Evolutionary conservation across 768 basidiomycete species (phyloP).

Genomic region (Tylopilus sp.): DNA sequence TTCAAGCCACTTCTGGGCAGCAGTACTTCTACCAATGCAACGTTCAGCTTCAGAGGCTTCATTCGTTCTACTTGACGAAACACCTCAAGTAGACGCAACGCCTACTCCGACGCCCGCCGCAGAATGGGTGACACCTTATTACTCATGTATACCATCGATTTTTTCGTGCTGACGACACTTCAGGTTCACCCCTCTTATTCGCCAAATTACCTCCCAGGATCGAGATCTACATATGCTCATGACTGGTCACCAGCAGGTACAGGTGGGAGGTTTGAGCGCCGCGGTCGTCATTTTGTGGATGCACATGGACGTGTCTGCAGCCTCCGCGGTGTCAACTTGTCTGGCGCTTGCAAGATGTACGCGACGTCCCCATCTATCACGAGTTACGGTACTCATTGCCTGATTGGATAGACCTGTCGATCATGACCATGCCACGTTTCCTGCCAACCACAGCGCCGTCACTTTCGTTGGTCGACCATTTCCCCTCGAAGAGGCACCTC

Average conservation of each 20-base stretch:
- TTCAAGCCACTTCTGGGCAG: not conserved
- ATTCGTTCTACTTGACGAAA: constrained; percentile 44
- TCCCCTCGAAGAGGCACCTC: constrained; percentile 82
- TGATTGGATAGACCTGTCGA: constrained; percentile 54
- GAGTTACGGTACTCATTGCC: constrained; percentile 20
- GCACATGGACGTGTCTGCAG: constrained; percentile 73
- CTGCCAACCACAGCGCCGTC: constrained; percentile 56
- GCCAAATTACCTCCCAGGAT: constrained; percentile 45
- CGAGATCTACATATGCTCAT: constrained; percentile 56
- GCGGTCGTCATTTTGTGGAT: constrained; percentile 84
- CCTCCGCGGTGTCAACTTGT: constrained; percentile 82
- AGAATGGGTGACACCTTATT: constrained; percentile 3
- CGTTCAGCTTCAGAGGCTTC: constrained; percentile 41
- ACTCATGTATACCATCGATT: not conserved
- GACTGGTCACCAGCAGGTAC: constrained; percentile 64
- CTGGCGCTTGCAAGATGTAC: constrained; percentile 80
- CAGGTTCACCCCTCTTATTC: constrained; percentile 47
- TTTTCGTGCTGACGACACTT: not conserved
- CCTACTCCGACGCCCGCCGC: not conserved
- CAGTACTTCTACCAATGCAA: constrained; percentile 15
- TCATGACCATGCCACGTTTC: constrained; percentile 66
- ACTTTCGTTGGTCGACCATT: constrained; percentile 93
- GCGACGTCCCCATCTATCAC: not conserved
- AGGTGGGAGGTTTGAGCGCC: constrained; percentile 51
- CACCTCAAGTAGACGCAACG: not conserved